Base-by-base conservation (phyloP, 2,329 filamentous ascomycete species). In the Cadophora sp. region DNA sequence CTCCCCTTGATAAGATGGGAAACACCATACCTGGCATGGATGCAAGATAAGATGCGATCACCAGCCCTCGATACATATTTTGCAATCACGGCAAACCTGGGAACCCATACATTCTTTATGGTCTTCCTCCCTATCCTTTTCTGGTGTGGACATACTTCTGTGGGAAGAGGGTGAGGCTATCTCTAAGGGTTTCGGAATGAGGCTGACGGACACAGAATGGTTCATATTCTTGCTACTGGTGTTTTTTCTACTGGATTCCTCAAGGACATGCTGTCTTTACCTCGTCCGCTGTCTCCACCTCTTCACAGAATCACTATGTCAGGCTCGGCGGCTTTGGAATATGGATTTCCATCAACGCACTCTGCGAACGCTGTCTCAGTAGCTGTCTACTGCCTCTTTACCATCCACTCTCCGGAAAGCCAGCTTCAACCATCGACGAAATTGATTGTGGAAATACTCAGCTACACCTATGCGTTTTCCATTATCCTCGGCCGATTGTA, bases 41-140 rank as follows among this genome's bases (percentile, higher is more conserved):
- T 97, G 76, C 96, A 99, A 84, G 86, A 90, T 72, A 88, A 84
- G 77, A 80, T 95, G 78, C 91, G 95, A 75, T 91, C 92, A 22
- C 93, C 93, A 0, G 86, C 91, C 9, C 89, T 98, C 75, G 96
- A 99, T 80, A 93, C 93, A 70, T 99, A 97, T 83, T 99, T 99
- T 80, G 95, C 96, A 60, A 93, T 96, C 72, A 97, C 94, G 0
- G 96, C 96, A 70, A 99, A 98, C 79, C 87, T 98, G 64, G 93
- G 96, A 72, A 99, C 96, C 0, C 96, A 99, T 80, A 99, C 96
- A 0, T 98, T 97, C 83, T 99, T 97, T 84, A 98, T 98, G 94
- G 86, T 97, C 72, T 91, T 93, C 66, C 82, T 99, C 75, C 96
- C 96, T 6, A 93, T 98, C 71, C 86, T 97, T 73, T 98, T 98